Evolutionary conservation across 495 filamentous ascomycete species (phyloP).

Genomic region (Trichoderma asperelloides): DNA sequence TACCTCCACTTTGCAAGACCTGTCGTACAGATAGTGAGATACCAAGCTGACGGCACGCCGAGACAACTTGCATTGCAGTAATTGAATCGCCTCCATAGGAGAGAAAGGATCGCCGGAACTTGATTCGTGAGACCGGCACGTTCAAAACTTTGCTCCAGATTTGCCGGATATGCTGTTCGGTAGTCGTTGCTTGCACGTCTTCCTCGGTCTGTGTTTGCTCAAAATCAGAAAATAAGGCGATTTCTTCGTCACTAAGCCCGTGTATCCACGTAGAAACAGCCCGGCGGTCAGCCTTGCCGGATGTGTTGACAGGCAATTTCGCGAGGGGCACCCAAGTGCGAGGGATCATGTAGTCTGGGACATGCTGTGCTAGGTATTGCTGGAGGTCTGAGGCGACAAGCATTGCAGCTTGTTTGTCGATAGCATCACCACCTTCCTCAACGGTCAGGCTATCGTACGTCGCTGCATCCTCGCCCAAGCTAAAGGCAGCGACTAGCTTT

Average conservation of each 20-base stretch:
- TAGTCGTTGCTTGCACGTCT: no score
- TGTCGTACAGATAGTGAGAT: slow-evolving; percentile 20
- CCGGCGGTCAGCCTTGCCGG: slow-evolving; percentile 55
- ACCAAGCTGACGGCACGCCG: slow-evolving; percentile 12
- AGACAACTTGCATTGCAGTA: slow-evolving; percentile 19
- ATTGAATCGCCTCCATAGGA: slow-evolving; percentile 32
- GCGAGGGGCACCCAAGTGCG: slow-evolving; percentile 49
- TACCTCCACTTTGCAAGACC: slow-evolving; percentile 16
- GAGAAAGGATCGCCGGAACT: slow-evolving; percentile 24
- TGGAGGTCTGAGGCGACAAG: no score
- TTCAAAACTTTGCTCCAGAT: neutral
- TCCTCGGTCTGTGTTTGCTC: no score
- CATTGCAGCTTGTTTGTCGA: no score
- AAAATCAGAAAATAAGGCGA: slow-evolving; percentile 8
- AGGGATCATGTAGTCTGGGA: slow-evolving; percentile 52
- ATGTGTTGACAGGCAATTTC: slow-evolving; percentile 46
- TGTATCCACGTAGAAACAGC: slow-evolving; percentile 32
- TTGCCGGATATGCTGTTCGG: neutral
- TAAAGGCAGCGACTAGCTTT: slow-evolving; percentile 29
- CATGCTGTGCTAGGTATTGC: slow-evolving; percentile 24
- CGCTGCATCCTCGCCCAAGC: no score
- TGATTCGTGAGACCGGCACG: neutral
- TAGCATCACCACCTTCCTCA: slow-evolving; percentile 15
- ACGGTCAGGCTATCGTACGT: neutral
- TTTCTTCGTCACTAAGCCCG: slow-evolving; percentile 24